phyloP scores from a whole-genome alignment of 1,284 basidiomycete species.

The Puccinia polysora region DNA sequence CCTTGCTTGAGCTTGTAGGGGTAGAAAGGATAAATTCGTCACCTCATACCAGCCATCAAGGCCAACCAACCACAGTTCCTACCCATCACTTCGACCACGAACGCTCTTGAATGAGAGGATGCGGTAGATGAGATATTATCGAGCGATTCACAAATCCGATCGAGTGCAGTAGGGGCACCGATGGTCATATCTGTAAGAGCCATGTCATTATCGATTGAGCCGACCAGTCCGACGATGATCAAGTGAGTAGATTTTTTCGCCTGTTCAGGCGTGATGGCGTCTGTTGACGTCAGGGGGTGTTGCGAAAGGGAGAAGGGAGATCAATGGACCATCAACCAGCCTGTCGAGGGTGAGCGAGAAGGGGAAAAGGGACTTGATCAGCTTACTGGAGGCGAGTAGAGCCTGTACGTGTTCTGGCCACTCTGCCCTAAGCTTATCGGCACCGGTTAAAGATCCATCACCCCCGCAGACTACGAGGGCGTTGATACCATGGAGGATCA shows the following conservation, averaged over 20 bases:
- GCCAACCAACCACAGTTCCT: constrained; percentile 97
- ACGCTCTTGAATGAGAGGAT: constrained; percentile 89
- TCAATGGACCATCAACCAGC: constrained; percentile 7
- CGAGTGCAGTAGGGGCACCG: constrained; percentile 88
- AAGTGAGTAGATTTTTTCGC: constrained; percentile 70
- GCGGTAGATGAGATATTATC: constrained; percentile 98
- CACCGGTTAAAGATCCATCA: constrained; percentile 91
- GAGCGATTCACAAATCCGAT: constrained; percentile 94
- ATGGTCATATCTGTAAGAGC: constrained; percentile 95
- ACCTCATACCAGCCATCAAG: constrained; percentile 83
- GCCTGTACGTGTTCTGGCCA: constrained; percentile 79
- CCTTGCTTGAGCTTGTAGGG: constrained; percentile 26
- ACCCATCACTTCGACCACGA: constrained; percentile 99
- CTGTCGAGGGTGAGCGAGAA: background rate
- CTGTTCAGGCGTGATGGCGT: constrained; percentile 71
- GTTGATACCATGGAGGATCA: constrained; percentile 93
- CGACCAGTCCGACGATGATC: constrained; percentile 93
- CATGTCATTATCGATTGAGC: constrained; percentile 99
- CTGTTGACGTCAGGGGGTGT: no score
- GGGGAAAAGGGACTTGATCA: background rate
- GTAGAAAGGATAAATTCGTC: no score
- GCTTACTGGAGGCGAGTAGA: constrained; percentile 62
- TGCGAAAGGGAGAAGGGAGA: constrained; percentile 3
- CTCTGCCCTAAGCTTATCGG: constrained; percentile 85
- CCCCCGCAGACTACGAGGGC: constrained; percentile 95